Evolutionary conservation across 352 stramenopile genomes (phyloP), one percentile per base, ranked within the genome.

Genomic region (Plasmopara muralis): DNA sequence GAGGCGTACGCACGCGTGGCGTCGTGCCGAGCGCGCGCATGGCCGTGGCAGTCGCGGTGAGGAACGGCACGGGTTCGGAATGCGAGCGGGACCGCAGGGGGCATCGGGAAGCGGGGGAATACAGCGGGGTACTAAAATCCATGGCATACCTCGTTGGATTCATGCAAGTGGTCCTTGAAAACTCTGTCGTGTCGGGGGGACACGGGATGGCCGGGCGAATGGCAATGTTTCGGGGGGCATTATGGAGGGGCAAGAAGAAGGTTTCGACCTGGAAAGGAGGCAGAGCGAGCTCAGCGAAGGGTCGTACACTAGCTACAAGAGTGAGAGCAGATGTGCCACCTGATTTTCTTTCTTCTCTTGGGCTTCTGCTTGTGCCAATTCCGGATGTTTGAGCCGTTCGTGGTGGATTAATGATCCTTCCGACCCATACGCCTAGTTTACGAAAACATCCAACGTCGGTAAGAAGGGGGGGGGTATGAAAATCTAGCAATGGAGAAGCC

Each of bases 401-500:
- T 93, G 82, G 41, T 93, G 82, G 13, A 70, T 89, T 15, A 93
- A 55, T 4, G 79, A 90, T 5, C 82, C 76, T 66, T 90, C 82
- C 0, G 77, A 89, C 4, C 82, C 82, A 45, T 93, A 93, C 5
- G 82, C 82, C 76, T 89, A 55, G n/a, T 9, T 45, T 41, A 12
- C 25, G 42, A 52, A 30, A 48, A 35, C 29, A 49, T 31, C 12
- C 40, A 18, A 31, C 31, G 42, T 31, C 44, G 7, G 14, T 57
- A 35, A 43, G n/a, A 34, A 57, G 39, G 15, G 30, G 54, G 47
- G 40, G 8, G n/a, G 39, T 16, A 47, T 47, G 18, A 47, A 55
- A 16, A 25, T 25, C 29, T 37, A 39, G n/a, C n/a, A n/a, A n/a
- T n/a, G n/a, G n/a, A n/a, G n/a, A n/a, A n/a, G n/a, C n/a, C n/a